Evolutionary conservation across 1,284 basidiomycete species (phyloP).

Genomic region (Wallemia ichthyophaga): DNA sequence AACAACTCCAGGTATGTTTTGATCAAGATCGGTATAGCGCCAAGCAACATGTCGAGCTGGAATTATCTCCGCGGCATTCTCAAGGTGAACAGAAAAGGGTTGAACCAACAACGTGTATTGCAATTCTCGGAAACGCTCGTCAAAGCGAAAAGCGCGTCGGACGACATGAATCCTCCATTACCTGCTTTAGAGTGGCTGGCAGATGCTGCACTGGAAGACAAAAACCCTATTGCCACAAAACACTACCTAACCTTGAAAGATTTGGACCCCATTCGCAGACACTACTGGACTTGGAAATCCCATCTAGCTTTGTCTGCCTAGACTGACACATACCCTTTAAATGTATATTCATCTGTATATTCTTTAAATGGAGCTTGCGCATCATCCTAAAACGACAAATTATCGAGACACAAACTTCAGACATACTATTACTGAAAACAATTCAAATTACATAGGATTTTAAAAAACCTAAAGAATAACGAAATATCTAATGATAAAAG

Average conservation of each 20-base stretch:
- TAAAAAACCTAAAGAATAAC: too few relatives aligned
- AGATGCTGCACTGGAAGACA: not conserved
- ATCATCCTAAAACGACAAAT: too few relatives aligned
- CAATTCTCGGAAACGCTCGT: not conserved
- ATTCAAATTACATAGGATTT: too few relatives aligned
- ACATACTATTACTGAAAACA: too few relatives aligned
- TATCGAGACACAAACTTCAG: too few relatives aligned
- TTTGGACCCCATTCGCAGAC: not conserved
- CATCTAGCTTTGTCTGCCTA: not conserved
- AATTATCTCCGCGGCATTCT: not conserved
- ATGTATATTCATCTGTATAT: too few relatives aligned
- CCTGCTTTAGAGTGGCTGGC: not conserved
- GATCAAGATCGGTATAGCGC: not conserved
- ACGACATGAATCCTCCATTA: not conserved
- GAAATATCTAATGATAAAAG: too few relatives aligned
- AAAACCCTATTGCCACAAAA: not conserved
- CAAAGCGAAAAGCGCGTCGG: not conserved
- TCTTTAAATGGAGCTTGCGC: too few relatives aligned
- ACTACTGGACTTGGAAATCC: not conserved
- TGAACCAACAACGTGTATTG: not conserved
- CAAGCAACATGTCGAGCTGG: not conserved
- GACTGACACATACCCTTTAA: not conserved
- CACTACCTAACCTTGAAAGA: not conserved
- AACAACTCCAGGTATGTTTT: not conserved
- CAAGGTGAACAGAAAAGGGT: not conserved